Evolutionary conservation across 108 stramenopile genomes (phyloP).

Genomic region (Nitzschia sp.): DNA sequence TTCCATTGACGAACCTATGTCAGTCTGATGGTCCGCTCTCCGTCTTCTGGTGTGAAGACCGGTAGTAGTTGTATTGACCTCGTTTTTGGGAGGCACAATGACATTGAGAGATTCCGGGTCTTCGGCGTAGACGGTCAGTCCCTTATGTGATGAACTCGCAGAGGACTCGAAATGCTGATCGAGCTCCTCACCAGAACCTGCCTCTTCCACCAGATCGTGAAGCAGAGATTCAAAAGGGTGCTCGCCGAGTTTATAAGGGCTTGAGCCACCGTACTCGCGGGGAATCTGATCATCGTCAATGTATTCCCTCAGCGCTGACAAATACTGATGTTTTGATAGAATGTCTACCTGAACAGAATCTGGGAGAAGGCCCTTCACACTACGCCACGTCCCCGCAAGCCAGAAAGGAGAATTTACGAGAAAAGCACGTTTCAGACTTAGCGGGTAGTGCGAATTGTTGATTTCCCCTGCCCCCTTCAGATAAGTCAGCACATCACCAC

Average conservation of each 20-base stretch:
- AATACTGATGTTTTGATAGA: conserved; percentile 27
- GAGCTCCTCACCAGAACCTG: neutral
- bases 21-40: neutral
- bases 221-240: conserved; percentile 54
- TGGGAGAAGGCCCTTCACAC: conserved; percentile 49
- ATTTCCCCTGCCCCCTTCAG: conserved; percentile 57
- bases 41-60: neutral
- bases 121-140: too few relatives aligned
- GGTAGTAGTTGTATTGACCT: neutral
- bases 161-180: neutral
- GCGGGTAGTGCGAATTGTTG: conserved; percentile 58
- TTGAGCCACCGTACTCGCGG: conserved; percentile 56
- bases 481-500: conserved; percentile 61
- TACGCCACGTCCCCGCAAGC: conserved; percentile 47
- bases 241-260: conserved; percentile 50
- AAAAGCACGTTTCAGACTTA: conserved; percentile 47
- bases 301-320: conserved; percentile 49
- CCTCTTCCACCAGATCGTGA: conserved; percentile 14
- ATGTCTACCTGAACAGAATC: conserved; percentile 60
- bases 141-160: neutral
- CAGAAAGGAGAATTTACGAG: conserved; percentile 60
- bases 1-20: neutral
- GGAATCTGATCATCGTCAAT: conserved; percentile 70
- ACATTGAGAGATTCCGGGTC: too few relatives aligned
- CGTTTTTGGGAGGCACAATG: neutral